Evolutionary conservation across 163 green algal species (phyloP).

Genomic region (Scenedesmus sp.): DNA sequence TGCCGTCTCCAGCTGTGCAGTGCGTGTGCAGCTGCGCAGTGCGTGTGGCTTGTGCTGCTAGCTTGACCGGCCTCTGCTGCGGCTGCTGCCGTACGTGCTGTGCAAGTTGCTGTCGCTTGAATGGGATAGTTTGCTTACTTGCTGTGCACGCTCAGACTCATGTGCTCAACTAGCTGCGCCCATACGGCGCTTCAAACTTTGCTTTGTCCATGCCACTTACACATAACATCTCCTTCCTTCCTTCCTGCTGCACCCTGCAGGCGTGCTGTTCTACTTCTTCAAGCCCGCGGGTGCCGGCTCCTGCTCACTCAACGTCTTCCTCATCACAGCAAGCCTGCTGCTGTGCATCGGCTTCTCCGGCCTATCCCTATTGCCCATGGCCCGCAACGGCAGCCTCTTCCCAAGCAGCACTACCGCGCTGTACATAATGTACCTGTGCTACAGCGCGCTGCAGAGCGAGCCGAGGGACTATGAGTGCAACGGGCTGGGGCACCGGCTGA

Average conservation of each 20-base stretch:
- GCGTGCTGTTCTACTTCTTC: conserved; percentile 90
- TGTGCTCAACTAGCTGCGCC: neutral
- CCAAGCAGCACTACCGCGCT: conserved; percentile 87
- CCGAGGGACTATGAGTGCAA: conserved; percentile 96
- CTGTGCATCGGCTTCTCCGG: conserved; percentile 78
- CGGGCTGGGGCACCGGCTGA: conserved; percentile 84
- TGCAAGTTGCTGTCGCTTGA: too few species aligned
- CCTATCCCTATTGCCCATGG: conserved; percentile 78
- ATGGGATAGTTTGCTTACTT: too few species aligned
- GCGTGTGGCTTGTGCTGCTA: too few species aligned
- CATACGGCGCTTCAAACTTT: neutral
- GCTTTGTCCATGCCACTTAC: too few species aligned
- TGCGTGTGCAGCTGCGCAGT: too few species aligned
- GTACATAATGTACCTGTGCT: conserved; percentile 95
- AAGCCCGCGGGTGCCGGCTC: conserved; percentile 77
- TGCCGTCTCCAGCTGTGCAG: too few species aligned
- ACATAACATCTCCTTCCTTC: neutral
- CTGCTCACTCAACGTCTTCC: conserved; percentile 94
- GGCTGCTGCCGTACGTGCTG: too few species aligned
- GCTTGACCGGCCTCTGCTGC: too few species aligned
- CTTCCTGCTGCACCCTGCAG: conserved; percentile 30
- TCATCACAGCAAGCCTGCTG: conserved; percentile 88
- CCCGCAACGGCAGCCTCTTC: conserved; percentile 90
- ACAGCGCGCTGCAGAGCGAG: conserved; percentile 89
- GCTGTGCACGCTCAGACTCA: too few species aligned